Conservation (phyloP, 257 asterid species). For the Nicotiana noctiflora region DNA sequence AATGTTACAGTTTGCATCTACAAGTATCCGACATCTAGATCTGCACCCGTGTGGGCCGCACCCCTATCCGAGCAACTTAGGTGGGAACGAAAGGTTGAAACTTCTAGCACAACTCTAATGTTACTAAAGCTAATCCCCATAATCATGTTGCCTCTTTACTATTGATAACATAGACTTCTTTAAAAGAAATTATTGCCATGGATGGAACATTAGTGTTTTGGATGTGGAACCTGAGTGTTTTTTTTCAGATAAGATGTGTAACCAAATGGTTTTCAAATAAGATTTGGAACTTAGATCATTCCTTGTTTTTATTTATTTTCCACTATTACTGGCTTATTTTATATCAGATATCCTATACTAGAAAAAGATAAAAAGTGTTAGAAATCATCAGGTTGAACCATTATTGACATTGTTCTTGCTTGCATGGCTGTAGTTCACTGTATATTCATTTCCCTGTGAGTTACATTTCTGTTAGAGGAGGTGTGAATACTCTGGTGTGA, state of each 20-base stretch:
- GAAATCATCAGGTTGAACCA: not conserved
- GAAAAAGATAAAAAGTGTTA: not conserved
- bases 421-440: not conserved
- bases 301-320: not conserved
- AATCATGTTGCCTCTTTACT: not conserved
- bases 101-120: not conserved
- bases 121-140: not conserved
- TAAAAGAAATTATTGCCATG: not conserved
- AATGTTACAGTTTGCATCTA: too few species aligned
- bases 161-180: not conserved
- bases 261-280: not conserved
- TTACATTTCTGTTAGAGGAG: not conserved
- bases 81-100: not conserved
- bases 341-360: not conserved
- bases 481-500: constrained; percentile 32
- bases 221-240: not conserved
- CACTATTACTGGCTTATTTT: not conserved
- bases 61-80: too few species aligned
- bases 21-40: too few species aligned
- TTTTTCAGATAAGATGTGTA: not conserved
- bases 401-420: not conserved
- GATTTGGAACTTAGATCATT: not conserved
- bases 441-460: not conserved
- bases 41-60: too few species aligned
- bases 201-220: not conserved